Evolutionary conservation across 139 green algal species (phyloP).

Genomic region (Coelastrella sp.): DNA sequence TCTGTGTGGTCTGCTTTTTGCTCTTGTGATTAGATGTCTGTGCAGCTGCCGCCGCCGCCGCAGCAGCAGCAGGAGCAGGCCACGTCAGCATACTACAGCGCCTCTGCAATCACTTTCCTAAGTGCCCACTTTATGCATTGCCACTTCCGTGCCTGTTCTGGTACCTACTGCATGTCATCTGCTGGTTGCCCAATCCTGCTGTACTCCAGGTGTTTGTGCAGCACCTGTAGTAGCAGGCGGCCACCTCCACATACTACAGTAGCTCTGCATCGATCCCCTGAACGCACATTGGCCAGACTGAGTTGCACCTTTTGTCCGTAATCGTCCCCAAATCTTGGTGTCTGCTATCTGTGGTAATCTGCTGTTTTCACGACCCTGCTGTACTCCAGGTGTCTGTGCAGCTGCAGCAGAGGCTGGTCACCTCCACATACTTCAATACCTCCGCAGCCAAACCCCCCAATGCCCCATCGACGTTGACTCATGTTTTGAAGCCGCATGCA

Average conservation of each 20-base stretch:
- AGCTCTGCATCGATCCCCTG: background rate
- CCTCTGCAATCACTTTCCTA: background rate
- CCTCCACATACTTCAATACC: background rate
- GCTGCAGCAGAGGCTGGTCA: background rate
- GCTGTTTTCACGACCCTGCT: background rate
- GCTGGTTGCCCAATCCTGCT: background rate
- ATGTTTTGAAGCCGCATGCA: background rate
- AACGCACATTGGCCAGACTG: background rate
- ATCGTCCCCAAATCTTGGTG: too few relatives aligned
- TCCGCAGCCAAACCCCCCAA: background rate
- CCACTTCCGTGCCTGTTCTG: too few relatives aligned
- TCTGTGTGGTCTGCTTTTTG: too few relatives aligned
- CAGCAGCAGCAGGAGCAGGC: background rate
- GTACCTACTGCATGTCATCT: background rate
- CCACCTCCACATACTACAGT: background rate
- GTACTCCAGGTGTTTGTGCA: background rate
- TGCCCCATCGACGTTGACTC: background rate
- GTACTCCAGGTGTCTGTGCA: background rate
- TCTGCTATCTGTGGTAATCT: background rate
- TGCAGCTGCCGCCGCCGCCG: background rate
- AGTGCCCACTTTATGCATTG: background rate
- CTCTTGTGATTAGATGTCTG: too few relatives aligned
- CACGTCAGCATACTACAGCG: background rate
- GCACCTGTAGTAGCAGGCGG: background rate
- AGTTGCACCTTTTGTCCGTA: background rate